Base-by-base conservation (phyloP, 495 filamentous ascomycete genomes). In the Neurospora intermedia region DNA sequence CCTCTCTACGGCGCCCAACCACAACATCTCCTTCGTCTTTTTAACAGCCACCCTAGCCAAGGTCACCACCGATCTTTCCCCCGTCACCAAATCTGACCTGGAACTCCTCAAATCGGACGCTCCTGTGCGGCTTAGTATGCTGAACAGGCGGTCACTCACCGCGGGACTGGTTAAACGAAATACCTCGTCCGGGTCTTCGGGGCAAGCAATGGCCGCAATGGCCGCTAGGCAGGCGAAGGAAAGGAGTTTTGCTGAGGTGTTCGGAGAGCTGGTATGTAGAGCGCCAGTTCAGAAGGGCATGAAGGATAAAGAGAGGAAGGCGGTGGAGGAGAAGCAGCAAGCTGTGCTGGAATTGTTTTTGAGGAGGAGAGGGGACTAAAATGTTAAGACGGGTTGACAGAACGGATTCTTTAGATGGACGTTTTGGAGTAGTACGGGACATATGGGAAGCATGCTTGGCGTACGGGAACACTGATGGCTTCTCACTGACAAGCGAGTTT, bases 21-120 rank as follows among this genome's bases (percentile, higher is more conserved):
- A 95, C 78, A 94, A 91, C 77, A 91, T 94, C 73, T 92, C 91
- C 0, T 96, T 97, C 78, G 90, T 94, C 10, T 94, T 97, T 73
- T 80, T 97, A 43, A 94, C 89, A 4, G 89, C 92, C 59, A 93
- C 94, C 87, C 86, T 97, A 15, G 78, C 80, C 9, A 80, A 81
- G 18, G 80, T 86, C 27, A 82, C 80, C 9, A 76, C 77, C 13
- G 87, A 89, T 73, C 77, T 90, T 16, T 80, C 83, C 1, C 82
- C 86, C 0, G 72, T 87, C 0, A 82, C 75, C 41, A 83, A 82
- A 45, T 72, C 80, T 0, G 79, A 82, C 71, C 35, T 78, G 16
- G 81, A 83, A 31, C 74, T 71, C n/a, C 54, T 80, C 69, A 74
- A 73, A 20, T 69, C 77, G 43, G 74, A 72, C 16, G 70, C 46